Evolutionary conservation across 495 filamentous ascomycete genomes (phyloP).

Genomic region (Penicillium lividum): DNA sequence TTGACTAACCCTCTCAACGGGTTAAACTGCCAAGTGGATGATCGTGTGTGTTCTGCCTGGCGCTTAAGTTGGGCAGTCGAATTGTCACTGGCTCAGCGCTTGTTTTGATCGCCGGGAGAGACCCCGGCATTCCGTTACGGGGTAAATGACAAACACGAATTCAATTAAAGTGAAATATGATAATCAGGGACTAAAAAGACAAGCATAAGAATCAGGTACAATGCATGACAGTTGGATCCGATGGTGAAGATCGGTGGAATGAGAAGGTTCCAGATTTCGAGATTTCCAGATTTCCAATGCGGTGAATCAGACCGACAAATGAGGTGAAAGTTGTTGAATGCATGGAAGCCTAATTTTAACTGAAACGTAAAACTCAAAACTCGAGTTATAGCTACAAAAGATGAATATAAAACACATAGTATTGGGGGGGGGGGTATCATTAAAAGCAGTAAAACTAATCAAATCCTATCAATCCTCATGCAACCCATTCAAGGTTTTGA

Average conservation of each 20-base stretch:
- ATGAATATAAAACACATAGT: too few species aligned
- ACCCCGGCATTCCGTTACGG: slow-evolving; percentile 20
- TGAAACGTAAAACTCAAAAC: slow-evolving; percentile 1
- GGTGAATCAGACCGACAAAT: slow-evolving; percentile 20
- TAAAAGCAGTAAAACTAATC: not conserved
- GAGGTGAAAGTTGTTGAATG: slow-evolving; percentile 16
- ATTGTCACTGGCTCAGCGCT: slow-evolving; percentile 21
- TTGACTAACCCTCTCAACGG: not conserved
- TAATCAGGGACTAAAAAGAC: not conserved
- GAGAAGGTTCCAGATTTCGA: not conserved
- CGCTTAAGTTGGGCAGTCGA: slow-evolving; percentile 35
- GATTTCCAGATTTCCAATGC: not conserved
- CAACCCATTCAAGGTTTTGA: slow-evolving; percentile 35
- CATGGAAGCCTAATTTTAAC: slow-evolving; percentile 24
- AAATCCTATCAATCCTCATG: slow-evolving; percentile 8
- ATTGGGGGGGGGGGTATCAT: not conserved
- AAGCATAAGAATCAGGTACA: slow-evolving; percentile 11
- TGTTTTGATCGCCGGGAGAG: slow-evolving; percentile 21
- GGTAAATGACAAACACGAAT: not conserved
- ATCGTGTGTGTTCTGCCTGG: slow-evolving; percentile 29
- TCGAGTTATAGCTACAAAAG: not conserved
- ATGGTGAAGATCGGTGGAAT: not conserved
- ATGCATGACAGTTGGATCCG: slow-evolving; percentile 11
- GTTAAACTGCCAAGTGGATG: not conserved
- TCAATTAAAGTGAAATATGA: slow-evolving; percentile 3